These are phyloP conservation scores for Cylindrotheca closterium DNA, from an alignment of 108 stramenopile genomes.

Conservation along the genomic window DNA sequence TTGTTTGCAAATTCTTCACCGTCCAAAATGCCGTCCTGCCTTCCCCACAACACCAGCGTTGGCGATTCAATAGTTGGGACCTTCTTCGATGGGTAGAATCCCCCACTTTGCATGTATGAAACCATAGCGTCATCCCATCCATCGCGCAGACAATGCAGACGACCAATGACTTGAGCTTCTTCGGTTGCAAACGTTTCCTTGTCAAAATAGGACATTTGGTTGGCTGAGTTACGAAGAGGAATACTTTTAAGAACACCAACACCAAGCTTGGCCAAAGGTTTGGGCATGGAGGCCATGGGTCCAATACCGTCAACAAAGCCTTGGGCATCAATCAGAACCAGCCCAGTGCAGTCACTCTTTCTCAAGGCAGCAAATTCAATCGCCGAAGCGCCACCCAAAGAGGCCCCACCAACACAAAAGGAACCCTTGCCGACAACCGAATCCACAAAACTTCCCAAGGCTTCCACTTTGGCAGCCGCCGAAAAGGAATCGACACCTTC, in stretches of 20 bases:
- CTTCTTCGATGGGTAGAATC: constrained; percentile 79
- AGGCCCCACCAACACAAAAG: constrained; percentile 69
- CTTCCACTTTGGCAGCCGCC: constrained; percentile 84
- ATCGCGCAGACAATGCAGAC: constrained; percentile 78
- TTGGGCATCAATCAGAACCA: constrained; percentile 81
- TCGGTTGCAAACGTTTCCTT: constrained; percentile 73
- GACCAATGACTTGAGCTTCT: constrained; percentile 85
- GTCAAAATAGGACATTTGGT: constrained; percentile 84
- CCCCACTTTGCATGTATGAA: constrained; percentile 81
- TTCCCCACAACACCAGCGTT: constrained; percentile 88
- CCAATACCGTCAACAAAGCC: constrained; percentile 91
- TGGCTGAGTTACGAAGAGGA: constrained; percentile 72
- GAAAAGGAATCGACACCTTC: constrained; percentile 69
- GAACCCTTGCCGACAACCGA: constrained; percentile 40
- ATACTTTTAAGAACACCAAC: constrained; percentile 75
- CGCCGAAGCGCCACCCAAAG: constrained; percentile 76
- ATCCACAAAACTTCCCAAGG: constrained; percentile 68
- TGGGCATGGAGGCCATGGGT: constrained; percentile 73
- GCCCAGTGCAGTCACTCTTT: constrained; percentile 37
- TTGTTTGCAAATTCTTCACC: constrained; percentile 77
- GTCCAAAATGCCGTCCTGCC: constrained; percentile 90
- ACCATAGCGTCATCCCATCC: constrained; percentile 88
- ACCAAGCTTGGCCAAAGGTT: constrained; percentile 70
- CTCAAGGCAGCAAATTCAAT: constrained; percentile 69
- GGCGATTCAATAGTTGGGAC: constrained; percentile 62